Base-by-base conservation (phyloP, 768 basidiomycete species). In the Sporobolomyces pararoseus region DNA sequence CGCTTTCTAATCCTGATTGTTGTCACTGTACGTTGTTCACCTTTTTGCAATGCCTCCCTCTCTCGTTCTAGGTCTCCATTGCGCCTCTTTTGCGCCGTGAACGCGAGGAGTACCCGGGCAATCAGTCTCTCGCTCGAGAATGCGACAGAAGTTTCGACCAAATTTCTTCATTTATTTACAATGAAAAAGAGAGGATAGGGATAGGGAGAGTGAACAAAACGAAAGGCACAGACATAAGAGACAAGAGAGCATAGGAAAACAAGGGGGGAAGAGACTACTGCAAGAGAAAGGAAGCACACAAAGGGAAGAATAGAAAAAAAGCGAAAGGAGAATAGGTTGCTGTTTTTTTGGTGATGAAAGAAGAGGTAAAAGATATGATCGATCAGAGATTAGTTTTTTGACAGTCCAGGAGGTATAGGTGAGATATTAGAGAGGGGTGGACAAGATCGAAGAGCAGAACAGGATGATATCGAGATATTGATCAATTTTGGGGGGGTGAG, bases 391-490 rank as follows among this genome's bases (percentile, higher is more conserved):
- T n/a, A n/a, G n/a, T n/a, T n/a, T n/a, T n/a, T n/a, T n/a, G n/a
- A n/a, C n/a, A n/a, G n/a, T n/a, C n/a, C n/a, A n/a, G 10, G 32
- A 55, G 32, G 53, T 44, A 44, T 29, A 27, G n/a, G 39, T 9
- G 39, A 17, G 17, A 42, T 42, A 42, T 42, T 42, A 52, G 32
- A 42, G 39, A 37, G n/a, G n/a, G n/a, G n/a, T n/a, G n/a, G n/a
- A n/a, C n/a, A 4, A 19, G 32, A 42, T 25, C 34, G 42, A 14
- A 52, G 23, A 39, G 51, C 25, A 2, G 25, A 44, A 17, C 32
- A 29, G 52, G 51, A n/a, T 19, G 63, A 64, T 29, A 46, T 54
- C 13, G 53, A 64, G 9, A 53, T 44, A 54, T n/a, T 31, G 39
- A 6, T 44, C 21, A 39, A n/a, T 44, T 58, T 58, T 44, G 4